Base-by-base conservation (phyloP, 2,329 filamentous ascomycete genomes). In the Sporothrix schenckii region DNA sequence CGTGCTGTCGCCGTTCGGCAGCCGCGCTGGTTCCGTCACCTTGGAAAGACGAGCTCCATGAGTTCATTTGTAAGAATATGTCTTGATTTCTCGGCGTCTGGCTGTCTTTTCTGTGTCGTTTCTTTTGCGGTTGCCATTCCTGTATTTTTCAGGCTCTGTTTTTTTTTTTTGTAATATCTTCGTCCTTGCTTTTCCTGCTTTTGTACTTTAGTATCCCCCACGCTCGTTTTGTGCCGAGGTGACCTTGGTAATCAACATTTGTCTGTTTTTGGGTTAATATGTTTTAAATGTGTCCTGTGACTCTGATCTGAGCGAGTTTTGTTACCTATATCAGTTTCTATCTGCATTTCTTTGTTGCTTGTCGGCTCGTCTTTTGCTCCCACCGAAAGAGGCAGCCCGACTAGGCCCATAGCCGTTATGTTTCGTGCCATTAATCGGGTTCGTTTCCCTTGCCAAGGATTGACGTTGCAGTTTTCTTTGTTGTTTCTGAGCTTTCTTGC, bases 311-410 rank as follows among this genome's bases (percentile, higher is more conserved):
- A 9, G 39, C 13, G 10, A 47, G 6, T 27, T 47, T 47, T 63
- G 39, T 10, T 10, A n/a, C n/a, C n/a, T 44, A 10, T 19, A 34
- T 39, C 7, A 30, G 39, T 9, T n/a, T n/a, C 3, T n/a, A 41
- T 41, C 21, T 60, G 9, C 34, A 27, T 6, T 9, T 30, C 41
- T 34, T 30, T 30, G 13, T 53, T 34, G 34, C 34, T n/a, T 50
- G 49, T 19, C 56, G 34, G 47, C 19, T 54, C 10, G 6, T 9
- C 13, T 66, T 66, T 49, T 41, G 10, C 14, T 34, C 39, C 44
- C n/a, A 11, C n/a, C 14, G 27, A 53, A 39, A 41, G 65, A 67
- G 65, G 65, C 65, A 67, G 65, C 65, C 65, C 50, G 58, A 39
- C 11, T 19, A 11, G 7, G 58, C 56, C 56, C 41, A 63, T 39